A percentile compares a stretch with the other conserved stretches of the same genome.
Conservation (phyloP, 345 rosid species). For the Lumnitzera racemosa region DNA sequence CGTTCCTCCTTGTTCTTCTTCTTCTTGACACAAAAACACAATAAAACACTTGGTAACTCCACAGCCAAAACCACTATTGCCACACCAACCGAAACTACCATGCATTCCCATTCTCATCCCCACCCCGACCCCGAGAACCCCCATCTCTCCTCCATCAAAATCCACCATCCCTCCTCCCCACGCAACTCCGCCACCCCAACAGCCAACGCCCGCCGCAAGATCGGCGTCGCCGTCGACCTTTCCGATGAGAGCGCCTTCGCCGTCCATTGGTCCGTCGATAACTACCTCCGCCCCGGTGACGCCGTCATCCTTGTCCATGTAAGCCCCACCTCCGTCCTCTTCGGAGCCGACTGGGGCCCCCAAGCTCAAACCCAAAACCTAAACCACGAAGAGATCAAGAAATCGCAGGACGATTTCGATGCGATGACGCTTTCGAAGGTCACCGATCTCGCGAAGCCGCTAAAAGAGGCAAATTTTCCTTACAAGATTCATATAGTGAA, state of each 20-base stretch:
- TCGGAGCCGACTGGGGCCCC: slow-evolving; percentile 6
- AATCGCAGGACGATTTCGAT: slow-evolving; percentile 23
- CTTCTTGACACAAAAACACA: too few species aligned
- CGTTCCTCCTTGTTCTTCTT: too few species aligned
- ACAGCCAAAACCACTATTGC: too few species aligned
- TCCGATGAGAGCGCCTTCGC: slow-evolving; percentile 2
- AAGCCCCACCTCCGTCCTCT: slow-evolving; percentile 5
- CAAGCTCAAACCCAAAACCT: background rate
- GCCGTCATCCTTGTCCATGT: slow-evolving; percentile 7
- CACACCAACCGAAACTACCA: too few species aligned
- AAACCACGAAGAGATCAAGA: slow-evolving; percentile 3
- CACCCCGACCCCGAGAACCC: too few species aligned
- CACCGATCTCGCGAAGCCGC: slow-evolving; percentile 27
- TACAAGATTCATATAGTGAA: slow-evolving; percentile 37
- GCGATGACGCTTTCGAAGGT: slow-evolving; percentile 29
- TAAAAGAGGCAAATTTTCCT: slow-evolving; percentile 31
- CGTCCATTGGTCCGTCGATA: slow-evolving; percentile 3
- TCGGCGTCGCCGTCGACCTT: slow-evolving; percentile 1
- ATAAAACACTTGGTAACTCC: too few species aligned
- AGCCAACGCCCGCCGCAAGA: background rate
- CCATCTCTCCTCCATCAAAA: background rate
- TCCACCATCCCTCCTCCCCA: slow-evolving; percentile 5
- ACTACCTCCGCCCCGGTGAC: slow-evolving; percentile 5
- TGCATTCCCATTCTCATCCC: too few species aligned
- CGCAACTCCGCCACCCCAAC: background rate